Conservation (phyloP, 2,329 filamentous ascomycete species). For the Rachicladosporium sp. region DNA sequence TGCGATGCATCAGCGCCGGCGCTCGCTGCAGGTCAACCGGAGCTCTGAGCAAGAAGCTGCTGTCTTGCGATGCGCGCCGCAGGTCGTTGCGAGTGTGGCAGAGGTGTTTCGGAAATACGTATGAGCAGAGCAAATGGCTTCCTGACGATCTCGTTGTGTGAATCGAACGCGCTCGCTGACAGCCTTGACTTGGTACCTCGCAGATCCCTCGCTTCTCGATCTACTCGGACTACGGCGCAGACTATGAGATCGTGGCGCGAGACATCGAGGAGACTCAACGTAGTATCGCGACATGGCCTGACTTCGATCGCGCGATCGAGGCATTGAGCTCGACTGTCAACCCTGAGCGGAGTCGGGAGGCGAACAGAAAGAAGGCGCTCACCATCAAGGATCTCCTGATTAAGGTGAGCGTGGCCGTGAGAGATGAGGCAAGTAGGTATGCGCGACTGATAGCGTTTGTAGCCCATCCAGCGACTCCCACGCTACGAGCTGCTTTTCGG, state of each 20-base stretch:
- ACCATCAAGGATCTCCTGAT: constrained; percentile 79
- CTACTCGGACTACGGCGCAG: constrained; percentile 86
- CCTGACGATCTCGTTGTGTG: no score
- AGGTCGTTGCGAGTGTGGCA: constrained; percentile 42
- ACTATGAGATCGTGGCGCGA: constrained; percentile 74
- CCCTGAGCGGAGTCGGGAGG: constrained; percentile 52
- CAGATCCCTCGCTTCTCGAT: constrained; percentile 72
- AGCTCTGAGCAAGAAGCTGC: constrained; percentile 26
- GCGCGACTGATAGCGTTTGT: constrained; percentile 1
- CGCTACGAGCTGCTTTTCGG: constrained; percentile 80
- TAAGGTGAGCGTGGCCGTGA: constrained; percentile 49
- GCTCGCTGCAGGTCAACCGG: constrained; percentile 35
- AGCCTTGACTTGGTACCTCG: constrained; percentile 21
- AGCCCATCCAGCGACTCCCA: constrained; percentile 88
- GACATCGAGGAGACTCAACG: constrained; percentile 60
- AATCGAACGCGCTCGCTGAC: constrained; percentile 14
- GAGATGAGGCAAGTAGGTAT: background rate
- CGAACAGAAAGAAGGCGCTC: constrained; percentile 61
- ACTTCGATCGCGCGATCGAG: constrained; percentile 77
- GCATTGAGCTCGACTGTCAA: constrained; percentile 63
- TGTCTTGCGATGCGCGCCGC: constrained; percentile 37
- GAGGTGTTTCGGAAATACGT: constrained; percentile 42
- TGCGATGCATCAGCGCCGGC: constrained; percentile 24
- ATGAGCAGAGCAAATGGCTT: no score
- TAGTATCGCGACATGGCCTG: constrained; percentile 59